Conservation (phyloP, 805 yeast species). For the Alloascoidea hylecoeti region DNA sequence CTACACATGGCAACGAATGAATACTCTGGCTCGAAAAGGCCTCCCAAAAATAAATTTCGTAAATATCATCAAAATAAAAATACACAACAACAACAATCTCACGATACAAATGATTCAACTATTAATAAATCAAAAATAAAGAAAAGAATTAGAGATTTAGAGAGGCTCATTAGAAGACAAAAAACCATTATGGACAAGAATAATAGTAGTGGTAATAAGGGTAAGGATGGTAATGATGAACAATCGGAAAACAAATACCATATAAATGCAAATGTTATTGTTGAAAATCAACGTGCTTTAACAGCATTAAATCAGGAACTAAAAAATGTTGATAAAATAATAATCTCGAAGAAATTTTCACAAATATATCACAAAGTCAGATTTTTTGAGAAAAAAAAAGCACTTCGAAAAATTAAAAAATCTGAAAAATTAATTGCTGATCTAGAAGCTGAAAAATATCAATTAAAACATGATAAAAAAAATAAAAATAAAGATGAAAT, state of each 20-base stretch:
- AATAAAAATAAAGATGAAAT: not conserved
- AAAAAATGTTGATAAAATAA: constrained; percentile 26
- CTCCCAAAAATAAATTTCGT: no score
- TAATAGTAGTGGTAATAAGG: constrained; percentile 26
- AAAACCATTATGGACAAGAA: constrained; percentile 21
- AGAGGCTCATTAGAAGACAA: constrained; percentile 43
- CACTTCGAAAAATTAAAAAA: constrained; percentile 51
- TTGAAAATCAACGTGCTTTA: constrained; percentile 65
- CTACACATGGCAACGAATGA: no score
- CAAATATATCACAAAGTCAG: constrained; percentile 86
- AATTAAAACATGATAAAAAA: not conserved
- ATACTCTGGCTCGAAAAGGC: no score
- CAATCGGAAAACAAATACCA: not conserved
- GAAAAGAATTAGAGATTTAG: constrained; percentile 78
- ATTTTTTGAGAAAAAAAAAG: constrained; percentile 84
- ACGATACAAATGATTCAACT: no score
- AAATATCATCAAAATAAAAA: no score
- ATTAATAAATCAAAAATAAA: constrained; percentile 50
- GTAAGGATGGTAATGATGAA: constrained; percentile 36
- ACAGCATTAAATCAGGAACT: constrained; percentile 50
- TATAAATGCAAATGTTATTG: constrained; percentile 4
- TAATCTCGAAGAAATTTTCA: constrained; percentile 35
- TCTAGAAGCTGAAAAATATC: constrained; percentile 13
- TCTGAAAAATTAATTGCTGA: constrained; percentile 19
- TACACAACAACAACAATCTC: no score